These are phyloP conservation scores for Hyparrhenia diplandra DNA, from an alignment of 176 grass and related monocot species.

Conservation along the genomic window DNA sequence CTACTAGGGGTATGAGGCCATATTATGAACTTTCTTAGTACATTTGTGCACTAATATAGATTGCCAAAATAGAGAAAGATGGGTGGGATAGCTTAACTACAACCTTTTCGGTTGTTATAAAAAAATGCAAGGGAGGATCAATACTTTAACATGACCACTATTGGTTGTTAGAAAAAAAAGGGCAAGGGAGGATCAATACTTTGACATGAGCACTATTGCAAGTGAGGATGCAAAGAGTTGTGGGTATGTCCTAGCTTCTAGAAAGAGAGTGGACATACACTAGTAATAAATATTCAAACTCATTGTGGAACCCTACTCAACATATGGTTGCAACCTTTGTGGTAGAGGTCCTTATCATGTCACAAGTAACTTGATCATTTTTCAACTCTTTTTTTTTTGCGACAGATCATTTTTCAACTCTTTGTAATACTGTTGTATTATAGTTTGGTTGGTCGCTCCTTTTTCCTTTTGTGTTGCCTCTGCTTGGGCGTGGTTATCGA, in stretches of 20 bases:
- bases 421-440: not conserved
- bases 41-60: not conserved
- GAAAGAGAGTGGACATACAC: not conserved
- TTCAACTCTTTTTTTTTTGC: no score
- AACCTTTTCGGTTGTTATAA: not conserved
- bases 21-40: not conserved
- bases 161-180: not conserved
- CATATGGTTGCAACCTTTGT: not conserved
- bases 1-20: not conserved
- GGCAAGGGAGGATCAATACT: not conserved
- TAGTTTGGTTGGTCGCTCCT: not conserved
- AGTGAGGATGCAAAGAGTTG: not conserved
- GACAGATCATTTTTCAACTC: not conserved
- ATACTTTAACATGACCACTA: not conserved
- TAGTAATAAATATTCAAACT: not conserved
- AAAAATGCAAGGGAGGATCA: not conserved
- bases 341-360: not conserved
- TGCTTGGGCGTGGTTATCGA: not conserved
- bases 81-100: not conserved
- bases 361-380: not conserved
- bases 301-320: not conserved
- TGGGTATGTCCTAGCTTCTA: not conserved
- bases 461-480: not conserved
- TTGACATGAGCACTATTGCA: not conserved
- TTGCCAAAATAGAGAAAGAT: not conserved